Evolutionary conservation across 805 yeast species (phyloP), one percentile per base, ranked within the genome.

Genomic region (Wickerhamiella parazyma): DNA sequence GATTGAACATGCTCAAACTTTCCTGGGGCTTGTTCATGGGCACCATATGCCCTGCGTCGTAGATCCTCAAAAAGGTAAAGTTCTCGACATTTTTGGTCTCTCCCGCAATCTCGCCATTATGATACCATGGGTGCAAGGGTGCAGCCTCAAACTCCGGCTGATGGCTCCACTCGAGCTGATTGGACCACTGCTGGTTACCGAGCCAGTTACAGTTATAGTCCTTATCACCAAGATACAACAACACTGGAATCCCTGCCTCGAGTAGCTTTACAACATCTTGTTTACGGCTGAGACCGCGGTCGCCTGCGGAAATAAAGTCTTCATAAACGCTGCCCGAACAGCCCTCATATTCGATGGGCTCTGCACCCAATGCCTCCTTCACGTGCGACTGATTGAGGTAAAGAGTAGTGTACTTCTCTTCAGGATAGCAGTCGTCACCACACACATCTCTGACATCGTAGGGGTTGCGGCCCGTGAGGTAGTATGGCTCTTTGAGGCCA

Each of bases 131-230:
- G 46, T 49, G 46, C 40, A 52, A 44, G 12, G 53, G 51, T 60
- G 58, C 69, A 25, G 62, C 55, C 52, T 66, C 67, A 59, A 76
- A 82, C 45, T 69, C 72, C 26, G 70, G 71, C 35, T 69, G 63
- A 33, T 73, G 73, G 21, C 69, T 61, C 82, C 84, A 81, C 55
- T 80, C 81, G 44, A 85, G 70, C 22, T 55, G 45, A 57, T 81
- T 70, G 29, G 89, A 69, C 94, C 95, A 83, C 12, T 80, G 91
- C 57, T 76, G 74, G 62, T 86, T 86, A 51, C 96, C 97, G 57
- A 89, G 72, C 95, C 95, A 87, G 68, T 89, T 87, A 67, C 96
- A 87, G 59, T 87, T 87, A 64, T 78, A 87, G 64, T 87, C 97
- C 66, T 85, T 84, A 66, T 87, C 95, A 58, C 97, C 97, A 12